Evolutionary conservation across 2,329 filamentous ascomycete genomes (phyloP).

Genomic region (Stemphylium vesicarium): DNA sequence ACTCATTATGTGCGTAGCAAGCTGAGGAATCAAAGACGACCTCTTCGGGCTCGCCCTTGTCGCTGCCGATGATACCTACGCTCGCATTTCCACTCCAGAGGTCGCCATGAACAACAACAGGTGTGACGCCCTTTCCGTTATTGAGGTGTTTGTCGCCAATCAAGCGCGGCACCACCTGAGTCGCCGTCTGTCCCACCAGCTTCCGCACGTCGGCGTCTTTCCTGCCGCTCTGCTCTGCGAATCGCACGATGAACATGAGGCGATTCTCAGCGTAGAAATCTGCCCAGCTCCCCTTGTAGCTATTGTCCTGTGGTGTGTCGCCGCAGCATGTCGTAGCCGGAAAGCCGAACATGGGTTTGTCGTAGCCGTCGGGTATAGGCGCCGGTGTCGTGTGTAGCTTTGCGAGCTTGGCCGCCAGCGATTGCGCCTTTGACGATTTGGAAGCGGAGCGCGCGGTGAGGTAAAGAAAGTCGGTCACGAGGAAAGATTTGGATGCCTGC

Average conservation of each 20-base stretch:
- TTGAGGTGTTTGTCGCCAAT: constrained; percentile 72
- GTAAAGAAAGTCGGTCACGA: constrained; percentile 81
- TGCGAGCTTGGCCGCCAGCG: constrained; percentile 77
- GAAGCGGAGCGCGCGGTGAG: constrained; percentile 42
- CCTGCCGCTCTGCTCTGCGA: constrained; percentile 67
- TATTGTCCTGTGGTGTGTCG: constrained; percentile 80
- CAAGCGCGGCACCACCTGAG: constrained; percentile 74
- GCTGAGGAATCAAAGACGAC: constrained; percentile 83
- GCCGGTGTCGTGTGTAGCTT: constrained; percentile 78
- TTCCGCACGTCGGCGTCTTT: constrained; percentile 65
- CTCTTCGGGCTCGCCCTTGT: constrained; percentile 71
- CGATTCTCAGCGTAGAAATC: constrained; percentile 84
- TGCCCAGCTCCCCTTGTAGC: constrained; percentile 75
- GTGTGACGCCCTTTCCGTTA: constrained; percentile 65
- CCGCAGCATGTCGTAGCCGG: constrained; percentile 86
- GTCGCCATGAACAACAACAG: constrained; percentile 88
- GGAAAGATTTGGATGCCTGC: constrained; percentile 57
- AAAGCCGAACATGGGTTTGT: constrained; percentile 77
- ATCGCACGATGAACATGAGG: constrained; percentile 68
- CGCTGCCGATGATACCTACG: constrained; percentile 63
- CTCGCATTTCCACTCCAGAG: constrained; percentile 90
- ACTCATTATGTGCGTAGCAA: constrained; percentile 87
- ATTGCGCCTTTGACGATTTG: constrained; percentile 45
- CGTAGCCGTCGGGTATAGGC: constrained; percentile 65
- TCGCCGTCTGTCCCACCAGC: constrained; percentile 69